Evolutionary conservation across 2,329 filamentous ascomycete genomes (phyloP).

Genomic region (Colletotrichum sp.): DNA sequence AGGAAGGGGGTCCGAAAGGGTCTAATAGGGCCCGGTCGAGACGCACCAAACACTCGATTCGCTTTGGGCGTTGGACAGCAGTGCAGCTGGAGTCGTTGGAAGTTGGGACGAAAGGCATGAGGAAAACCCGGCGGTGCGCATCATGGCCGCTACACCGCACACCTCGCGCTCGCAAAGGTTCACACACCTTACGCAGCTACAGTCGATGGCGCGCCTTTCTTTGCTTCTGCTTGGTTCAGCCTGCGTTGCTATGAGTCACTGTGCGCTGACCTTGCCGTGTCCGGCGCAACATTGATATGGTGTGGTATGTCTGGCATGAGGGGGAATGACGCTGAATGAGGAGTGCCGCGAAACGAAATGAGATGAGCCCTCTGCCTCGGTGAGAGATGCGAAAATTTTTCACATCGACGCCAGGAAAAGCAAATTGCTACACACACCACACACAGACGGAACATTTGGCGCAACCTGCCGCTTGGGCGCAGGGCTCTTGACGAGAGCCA

Average conservation of each 20-base stretch:
- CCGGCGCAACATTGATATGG: background rate
- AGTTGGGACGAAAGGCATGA: conserved; percentile 20
- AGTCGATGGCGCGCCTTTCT: background rate
- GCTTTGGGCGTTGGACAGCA: conserved; percentile 21
- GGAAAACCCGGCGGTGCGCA: background rate
- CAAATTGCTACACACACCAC: conserved; percentile 9
- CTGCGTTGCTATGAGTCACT: conserved; percentile 13
- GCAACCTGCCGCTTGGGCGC: conserved; percentile 16
- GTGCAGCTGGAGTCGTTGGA: conserved; percentile 15
- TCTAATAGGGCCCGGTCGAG: conserved; percentile 28
- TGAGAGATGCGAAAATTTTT: conserved; percentile 20
- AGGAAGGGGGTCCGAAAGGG: conserved; percentile 22
- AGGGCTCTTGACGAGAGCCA: background rate
- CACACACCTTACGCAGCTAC: background rate
- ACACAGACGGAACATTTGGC: background rate
- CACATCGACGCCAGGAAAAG: conserved; percentile 13
- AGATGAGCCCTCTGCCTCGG: conserved; percentile 1
- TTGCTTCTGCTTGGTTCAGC: background rate
- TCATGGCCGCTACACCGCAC: background rate
- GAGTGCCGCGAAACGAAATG: conserved; percentile 10
- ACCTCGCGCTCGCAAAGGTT: background rate
- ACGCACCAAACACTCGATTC: conserved; percentile 31
- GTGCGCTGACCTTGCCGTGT: background rate
- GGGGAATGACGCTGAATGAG: conserved; percentile 8
- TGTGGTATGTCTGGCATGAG: conserved; percentile 5